phyloP scores from a whole-genome alignment of 148 eudicot species.

The Cornus suecica region DNA sequence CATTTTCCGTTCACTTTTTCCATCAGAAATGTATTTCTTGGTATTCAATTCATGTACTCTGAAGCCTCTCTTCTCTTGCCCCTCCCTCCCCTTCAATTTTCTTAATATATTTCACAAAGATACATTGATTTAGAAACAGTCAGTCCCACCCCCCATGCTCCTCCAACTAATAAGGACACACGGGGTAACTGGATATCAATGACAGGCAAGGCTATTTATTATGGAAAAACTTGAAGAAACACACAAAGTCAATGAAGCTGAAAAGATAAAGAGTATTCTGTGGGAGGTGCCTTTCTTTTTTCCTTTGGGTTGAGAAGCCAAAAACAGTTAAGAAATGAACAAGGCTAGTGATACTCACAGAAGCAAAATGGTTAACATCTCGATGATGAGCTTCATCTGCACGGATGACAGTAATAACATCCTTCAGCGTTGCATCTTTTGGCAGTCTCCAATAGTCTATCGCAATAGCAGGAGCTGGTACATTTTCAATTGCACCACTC shows the following conservation, averaged over 20 bases:
- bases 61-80: no score
- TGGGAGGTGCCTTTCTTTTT: background rate
- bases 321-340: background rate
- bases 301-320: no score
- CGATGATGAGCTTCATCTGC: conserved; percentile 99
- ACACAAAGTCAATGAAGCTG: background rate
- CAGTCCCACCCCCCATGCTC: no score
- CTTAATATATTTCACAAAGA: no score
- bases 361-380: conserved; percentile 95
- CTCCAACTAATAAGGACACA: no score
- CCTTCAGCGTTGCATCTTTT: conserved; percentile 70
- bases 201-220: background rate
- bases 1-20: no score
- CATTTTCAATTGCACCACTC: conserved; percentile 68
- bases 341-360: conserved; percentile 50
- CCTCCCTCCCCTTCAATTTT: no score
- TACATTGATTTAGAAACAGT: no score
- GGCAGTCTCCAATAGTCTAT: conserved; percentile 93
- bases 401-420: conserved; percentile 85
- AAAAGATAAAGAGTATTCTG: background rate
- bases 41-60: no score
- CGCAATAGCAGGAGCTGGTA: conserved; percentile 87
- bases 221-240: background rate
- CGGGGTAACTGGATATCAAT: no score
- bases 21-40: no score